Base-by-base conservation (phyloP, 495 filamentous ascomycete species). In the Pseudomonodictys pantanalensis region DNA sequence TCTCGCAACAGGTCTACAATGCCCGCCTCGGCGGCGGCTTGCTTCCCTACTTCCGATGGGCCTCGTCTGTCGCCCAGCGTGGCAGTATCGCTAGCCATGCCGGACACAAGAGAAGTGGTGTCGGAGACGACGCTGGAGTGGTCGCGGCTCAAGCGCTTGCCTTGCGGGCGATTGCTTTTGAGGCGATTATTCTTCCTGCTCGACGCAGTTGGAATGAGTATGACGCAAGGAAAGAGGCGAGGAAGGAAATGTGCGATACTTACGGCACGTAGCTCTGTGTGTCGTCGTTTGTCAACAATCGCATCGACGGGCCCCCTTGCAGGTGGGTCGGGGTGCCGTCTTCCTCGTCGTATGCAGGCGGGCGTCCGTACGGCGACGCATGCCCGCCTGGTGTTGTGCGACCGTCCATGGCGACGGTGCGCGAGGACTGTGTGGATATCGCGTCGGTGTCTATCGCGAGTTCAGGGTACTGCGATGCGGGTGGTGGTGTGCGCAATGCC, bases 221-320 rank as follows among this genome's bases (percentile, higher is more conserved):
- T 60, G 66, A 22, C 41, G 52, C 15, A 3, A 45, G 51, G 55
- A 56, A 76, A 72, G 58, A 54, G 43, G 48, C 52, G 42, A 18
- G 52, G 46, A 17, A 56, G 33, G 56, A 45, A 26, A 44, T 39
- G 52, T 24, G n/a, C n/a, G 20, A 22, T 52, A 72, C 70, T 49
- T 76, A 82, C 80, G 77, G 72, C 60, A 71, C 75, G 54, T 73
- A 74, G 52, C 76, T 73, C 9, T n/a, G 44, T 26, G 66, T 63
- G 9, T 80, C 77, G 28, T 81, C 75, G n/a, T 77, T 77, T 5
- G 82, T 82, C 53, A 87, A 67, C 65, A 87, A 70, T 15, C 84
- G 79, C 83, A 86, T 84, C 0, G 83, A 81, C 15, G 80, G 71
- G 35, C 78, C 81, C 71, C 75, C 72, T 33, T 77, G 74, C 33